A percentile compares a stretch with the other conserved stretches of the same genome.
Evolutionary conservation across 768 basidiomycete species (phyloP).

Genomic region (Cytidiella melzeri): DNA sequence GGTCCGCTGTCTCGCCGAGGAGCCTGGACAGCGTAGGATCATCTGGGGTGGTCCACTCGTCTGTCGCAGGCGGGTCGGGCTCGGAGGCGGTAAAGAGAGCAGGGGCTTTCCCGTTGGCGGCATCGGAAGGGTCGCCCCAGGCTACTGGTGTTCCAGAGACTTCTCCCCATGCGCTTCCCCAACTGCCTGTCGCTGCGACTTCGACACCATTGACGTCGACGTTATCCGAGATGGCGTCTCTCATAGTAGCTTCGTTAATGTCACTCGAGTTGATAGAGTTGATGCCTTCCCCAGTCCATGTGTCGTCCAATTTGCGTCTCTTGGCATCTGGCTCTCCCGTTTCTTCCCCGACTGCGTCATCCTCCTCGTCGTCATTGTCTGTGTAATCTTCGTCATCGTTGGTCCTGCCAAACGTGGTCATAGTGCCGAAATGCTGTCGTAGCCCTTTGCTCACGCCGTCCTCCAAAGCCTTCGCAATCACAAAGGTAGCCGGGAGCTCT

Average conservation of each 20-base stretch:
- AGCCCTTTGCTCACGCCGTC: constrained; percentile 47
- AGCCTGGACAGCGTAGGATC: constrained; percentile 30
- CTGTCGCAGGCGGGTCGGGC: constrained; percentile 6
- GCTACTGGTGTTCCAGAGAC: constrained; percentile 2
- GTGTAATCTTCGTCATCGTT: constrained; percentile 14
- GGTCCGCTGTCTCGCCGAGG: constrained; percentile 43
- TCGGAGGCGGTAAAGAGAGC: background rate
- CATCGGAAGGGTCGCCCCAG: constrained; percentile 14
- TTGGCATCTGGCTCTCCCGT: constrained; percentile 18
- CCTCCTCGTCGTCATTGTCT: background rate
- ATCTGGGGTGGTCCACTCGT: constrained; percentile 10
- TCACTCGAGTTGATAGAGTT: constrained; percentile 13
- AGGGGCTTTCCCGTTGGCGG: background rate
- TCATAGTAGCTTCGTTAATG: constrained; percentile 9
- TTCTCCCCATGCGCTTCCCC: constrained; percentile 12
- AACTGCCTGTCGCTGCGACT: constrained; percentile 2
- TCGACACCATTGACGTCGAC: constrained; percentile 13
- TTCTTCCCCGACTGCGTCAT: constrained; percentile 18
- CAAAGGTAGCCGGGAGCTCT: constrained; percentile 47
- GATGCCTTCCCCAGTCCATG: constrained; percentile 2
- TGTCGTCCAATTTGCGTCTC: constrained; percentile 18
- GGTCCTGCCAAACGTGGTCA: constrained; percentile 10
- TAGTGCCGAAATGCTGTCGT: constrained; percentile 41
- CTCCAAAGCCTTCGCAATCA: constrained; percentile 40
- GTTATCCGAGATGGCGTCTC: constrained; percentile 12